Percentiles rank a stretch among this genome's conserved stretches.
phyloP scores from a whole-genome alignment of 1,139 yeast species.

The Blastobotrys serpentis region DNA sequence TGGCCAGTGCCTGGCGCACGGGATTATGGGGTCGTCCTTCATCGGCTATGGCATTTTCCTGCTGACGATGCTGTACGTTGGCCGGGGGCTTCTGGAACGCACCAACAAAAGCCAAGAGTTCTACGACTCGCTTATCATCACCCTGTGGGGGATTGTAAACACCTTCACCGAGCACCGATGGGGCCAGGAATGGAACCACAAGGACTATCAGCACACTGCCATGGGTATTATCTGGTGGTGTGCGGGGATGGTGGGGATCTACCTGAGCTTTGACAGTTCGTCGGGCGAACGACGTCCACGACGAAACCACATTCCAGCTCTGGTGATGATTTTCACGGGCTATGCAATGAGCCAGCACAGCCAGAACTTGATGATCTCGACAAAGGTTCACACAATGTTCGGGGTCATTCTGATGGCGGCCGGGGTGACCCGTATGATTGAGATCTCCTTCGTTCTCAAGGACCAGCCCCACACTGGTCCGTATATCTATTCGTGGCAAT shows the following conservation, averaged over 20 bases:
- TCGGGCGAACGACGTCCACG: conserved; percentile 31
- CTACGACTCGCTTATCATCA: conserved; percentile 77
- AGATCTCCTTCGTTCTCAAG: conserved; percentile 66
- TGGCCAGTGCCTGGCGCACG: conserved; percentile 96
- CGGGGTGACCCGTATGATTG: conserved; percentile 71
- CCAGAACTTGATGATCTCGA: conserved; percentile 70
- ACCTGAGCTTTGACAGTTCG: conserved; percentile 50
- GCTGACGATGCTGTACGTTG: conserved; percentile 58
- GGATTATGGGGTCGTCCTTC: conserved; percentile 92
- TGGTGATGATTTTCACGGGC: conserved; percentile 81
- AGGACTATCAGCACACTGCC: conserved; percentile 83
- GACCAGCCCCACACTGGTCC: conserved; percentile 43
- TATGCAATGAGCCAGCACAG: conserved; percentile 91
- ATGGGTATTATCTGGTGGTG: conserved; percentile 98
- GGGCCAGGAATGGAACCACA: conserved; percentile 91
- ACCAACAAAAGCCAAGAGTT: conserved; percentile 71
- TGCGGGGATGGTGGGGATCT: conserved; percentile 84
- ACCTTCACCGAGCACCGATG: conserved; percentile 95
- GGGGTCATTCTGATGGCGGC: conserved; percentile 79
- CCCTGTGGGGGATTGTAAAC: conserved; percentile 87
- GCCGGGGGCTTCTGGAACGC: conserved; percentile 41
- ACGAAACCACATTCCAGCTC: conserved; percentile 76
- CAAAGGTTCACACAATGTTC: conserved; percentile 83
- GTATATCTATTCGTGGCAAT: conserved; percentile 73
- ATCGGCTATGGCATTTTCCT: conserved; percentile 73